phyloP scores from a whole-genome alignment of 2,329 filamentous ascomycete genomes.

The Thermoascus crustaceus region DNA sequence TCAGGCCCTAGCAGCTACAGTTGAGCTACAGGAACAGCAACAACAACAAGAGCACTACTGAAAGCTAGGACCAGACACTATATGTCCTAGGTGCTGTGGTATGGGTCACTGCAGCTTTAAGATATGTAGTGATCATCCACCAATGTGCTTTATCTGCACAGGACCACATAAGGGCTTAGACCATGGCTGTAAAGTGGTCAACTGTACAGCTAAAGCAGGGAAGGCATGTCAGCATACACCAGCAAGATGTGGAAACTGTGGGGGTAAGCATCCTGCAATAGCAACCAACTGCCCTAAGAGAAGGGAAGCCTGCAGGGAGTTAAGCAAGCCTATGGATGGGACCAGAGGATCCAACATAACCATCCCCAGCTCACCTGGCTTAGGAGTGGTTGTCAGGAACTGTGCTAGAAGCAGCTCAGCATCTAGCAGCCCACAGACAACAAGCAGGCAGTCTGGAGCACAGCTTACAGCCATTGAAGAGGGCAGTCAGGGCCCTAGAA shows the following conservation, averaged over 20 bases:
- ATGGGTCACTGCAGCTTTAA: background rate
- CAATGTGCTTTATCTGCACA: background rate
- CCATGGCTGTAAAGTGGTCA: too few relatives aligned
- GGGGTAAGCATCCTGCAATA: background rate
- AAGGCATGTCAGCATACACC: background rate
- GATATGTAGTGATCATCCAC: background rate
- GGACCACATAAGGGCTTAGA: background rate
- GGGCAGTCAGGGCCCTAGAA: background rate
- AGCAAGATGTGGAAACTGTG: background rate
- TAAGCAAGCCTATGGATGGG: too few relatives aligned
- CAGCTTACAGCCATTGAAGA: background rate
- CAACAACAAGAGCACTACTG: constrained; percentile 1
- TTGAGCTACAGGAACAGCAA: too few relatives aligned
- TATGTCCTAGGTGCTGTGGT: background rate
- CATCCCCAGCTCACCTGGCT: too few relatives aligned
- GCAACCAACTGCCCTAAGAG: background rate
- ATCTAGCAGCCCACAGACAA: too few relatives aligned
- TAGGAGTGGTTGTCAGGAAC: too few relatives aligned
- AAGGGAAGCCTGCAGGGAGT: background rate
- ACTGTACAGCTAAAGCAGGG: background rate
- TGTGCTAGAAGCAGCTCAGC: too few relatives aligned
- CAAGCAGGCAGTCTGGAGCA: too few relatives aligned
- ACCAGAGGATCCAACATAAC: too few relatives aligned
- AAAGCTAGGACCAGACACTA: background rate
- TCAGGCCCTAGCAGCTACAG: too few relatives aligned